Conservation (phyloP, 2,329 filamentous ascomycete genomes). For the Teratosphaeria viscida region DNA sequence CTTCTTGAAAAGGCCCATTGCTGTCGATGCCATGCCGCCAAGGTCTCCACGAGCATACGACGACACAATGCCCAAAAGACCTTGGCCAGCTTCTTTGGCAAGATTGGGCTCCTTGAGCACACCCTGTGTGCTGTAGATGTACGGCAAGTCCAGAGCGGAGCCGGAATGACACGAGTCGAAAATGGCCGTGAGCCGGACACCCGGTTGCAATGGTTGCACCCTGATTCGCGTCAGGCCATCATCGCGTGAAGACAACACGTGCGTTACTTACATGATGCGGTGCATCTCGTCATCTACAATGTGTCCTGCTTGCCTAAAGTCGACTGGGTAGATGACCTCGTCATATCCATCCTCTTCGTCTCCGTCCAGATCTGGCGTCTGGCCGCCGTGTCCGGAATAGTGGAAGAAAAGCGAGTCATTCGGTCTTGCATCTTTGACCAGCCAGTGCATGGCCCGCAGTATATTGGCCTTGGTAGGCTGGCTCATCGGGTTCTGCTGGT, state of each 20-base stretch:
- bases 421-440: slow-evolving; percentile 82
- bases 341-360: slow-evolving; percentile 76
- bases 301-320: slow-evolving; percentile 68
- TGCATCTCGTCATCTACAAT: slow-evolving; percentile 81
- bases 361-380: slow-evolving; percentile 67
- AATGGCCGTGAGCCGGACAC: slow-evolving; percentile 73
- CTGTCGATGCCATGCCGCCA: slow-evolving; percentile 64
- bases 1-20: slow-evolving; percentile 82
- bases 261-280: slow-evolving; percentile 47
- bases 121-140: slow-evolving; percentile 71
- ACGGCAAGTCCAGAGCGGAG: slow-evolving; percentile 65
- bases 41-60: slow-evolving; percentile 62
- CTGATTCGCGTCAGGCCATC: slow-evolving; percentile 17
- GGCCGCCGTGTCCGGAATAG: slow-evolving; percentile 83
- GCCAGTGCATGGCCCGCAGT: slow-evolving; percentile 91
- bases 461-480: slow-evolving; percentile 96
- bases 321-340: slow-evolving; percentile 75
- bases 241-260: background rate
- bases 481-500: slow-evolving; percentile 95
- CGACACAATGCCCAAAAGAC: slow-evolving; percentile 59
- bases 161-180: slow-evolving; percentile 76
- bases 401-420: slow-evolving; percentile 98
- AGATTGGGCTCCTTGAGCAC: slow-evolving; percentile 72
- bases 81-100: slow-evolving; percentile 67
- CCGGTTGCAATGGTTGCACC: slow-evolving; percentile 65